phyloP scores from a whole-genome alignment of 805 yeast species.

The Millerozyma miso region DNA sequence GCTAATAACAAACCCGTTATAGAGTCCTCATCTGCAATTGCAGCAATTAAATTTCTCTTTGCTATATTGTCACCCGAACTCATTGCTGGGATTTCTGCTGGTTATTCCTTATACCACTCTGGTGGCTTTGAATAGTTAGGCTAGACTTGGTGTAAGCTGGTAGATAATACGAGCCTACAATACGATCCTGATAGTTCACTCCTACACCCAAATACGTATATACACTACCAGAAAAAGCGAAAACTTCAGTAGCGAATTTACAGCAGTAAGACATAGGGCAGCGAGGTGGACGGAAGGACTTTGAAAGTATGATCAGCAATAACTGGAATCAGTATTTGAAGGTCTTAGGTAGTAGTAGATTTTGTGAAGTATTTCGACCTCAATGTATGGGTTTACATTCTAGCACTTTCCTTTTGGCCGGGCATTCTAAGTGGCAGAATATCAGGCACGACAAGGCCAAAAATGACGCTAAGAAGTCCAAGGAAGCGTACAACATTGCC shows the following conservation, averaged over 20 bases:
- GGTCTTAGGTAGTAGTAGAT: not conserved
- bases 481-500: slow-evolving; percentile 66
- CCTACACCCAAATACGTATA: not conserved
- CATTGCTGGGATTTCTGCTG: slow-evolving; percentile 9
- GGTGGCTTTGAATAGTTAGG: not conserved
- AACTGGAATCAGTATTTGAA: not conserved
- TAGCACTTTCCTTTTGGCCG: slow-evolving; percentile 40
- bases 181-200: not conserved
- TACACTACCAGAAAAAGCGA: not conserved
- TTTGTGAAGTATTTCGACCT: not conserved
- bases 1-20: slow-evolving; percentile 94
- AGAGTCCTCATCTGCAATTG: slow-evolving; percentile 96
- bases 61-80: slow-evolving; percentile 41
- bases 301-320: not conserved
- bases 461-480: slow-evolving; percentile 76
- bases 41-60: slow-evolving; percentile 83
- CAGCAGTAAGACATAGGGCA: too few relatives aligned
- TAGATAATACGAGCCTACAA: too few relatives aligned
- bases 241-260: not conserved
- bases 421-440: slow-evolving; percentile 95
- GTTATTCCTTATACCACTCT: not conserved
- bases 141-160: too few relatives aligned
- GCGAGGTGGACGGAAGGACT: not conserved
- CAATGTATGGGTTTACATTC: slow-evolving; percentile 10
- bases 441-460: slow-evolving; percentile 93